Evolutionary conservation across 768 basidiomycete genomes (phyloP), one percentile per base, ranked within the genome.

Genomic region (Termitomyces bulborhizus): DNA sequence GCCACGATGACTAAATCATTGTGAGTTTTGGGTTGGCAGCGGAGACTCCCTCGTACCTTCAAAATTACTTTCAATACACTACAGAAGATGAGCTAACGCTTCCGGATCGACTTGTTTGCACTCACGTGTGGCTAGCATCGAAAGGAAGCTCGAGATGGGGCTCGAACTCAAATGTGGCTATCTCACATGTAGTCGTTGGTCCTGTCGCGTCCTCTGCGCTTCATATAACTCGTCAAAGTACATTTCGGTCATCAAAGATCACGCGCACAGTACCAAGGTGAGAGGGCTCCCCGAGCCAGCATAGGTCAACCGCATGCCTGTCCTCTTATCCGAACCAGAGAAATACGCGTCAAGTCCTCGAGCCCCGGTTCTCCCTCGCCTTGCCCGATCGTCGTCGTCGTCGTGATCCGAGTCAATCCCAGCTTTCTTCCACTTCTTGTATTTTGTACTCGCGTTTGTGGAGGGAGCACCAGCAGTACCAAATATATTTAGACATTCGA

Each of bases 401-500:
- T 72, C 75, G 43, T 74, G 72, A 40, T 80, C 78, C 0, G 76
- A 76, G 8, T 69, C 79, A 12, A 79, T 81, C 0, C 72, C 78
- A 45, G 71, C 67, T 50, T 69, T 71, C 53, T 71, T 74, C 78
- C 80, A 82, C 54, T 71, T 75, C 64, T 74, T 82, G 60, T 71
- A 74, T 58, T 76, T 77, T 8, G 60, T 66, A 56, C 60, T 61
- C 51, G 63, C 65, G 13, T 71, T 65, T 13, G 72, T 63, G 36
- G 67, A 64, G 32, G 70, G 64, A 39, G 75, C 68, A 12, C 80
- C 76, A 1, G 88, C 90, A 11, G 93, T 90, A 29, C 96, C 95
- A 63, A 95, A 98, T 53, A 98, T 86, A 63, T 96, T 95, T 32
- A 99, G 76, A 63, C 91, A 94, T 60, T 97, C 93, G 57, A 97